A percentile compares a stretch with the other conserved stretches of the same genome.
These are phyloP conservation scores for Phytophthora hybrid DNA, from an alignment of 352 stramenopile species.

Conservation along the genomic window DNA sequence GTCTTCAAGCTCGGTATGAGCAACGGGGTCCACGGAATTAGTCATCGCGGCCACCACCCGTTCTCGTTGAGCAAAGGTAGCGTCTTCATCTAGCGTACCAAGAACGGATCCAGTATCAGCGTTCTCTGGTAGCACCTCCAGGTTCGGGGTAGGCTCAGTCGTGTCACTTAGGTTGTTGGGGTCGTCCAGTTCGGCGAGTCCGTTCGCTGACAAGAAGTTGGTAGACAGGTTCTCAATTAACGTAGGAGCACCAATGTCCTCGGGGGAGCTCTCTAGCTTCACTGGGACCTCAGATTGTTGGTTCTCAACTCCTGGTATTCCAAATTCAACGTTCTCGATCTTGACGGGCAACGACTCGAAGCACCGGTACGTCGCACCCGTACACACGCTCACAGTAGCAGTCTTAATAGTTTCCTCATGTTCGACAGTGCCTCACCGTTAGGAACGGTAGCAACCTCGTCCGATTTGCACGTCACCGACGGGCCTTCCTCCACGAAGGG, in stretches of 20 bases:
- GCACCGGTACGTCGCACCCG: neutral
- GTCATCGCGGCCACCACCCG: too few species aligned
- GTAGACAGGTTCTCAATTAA: neutral
- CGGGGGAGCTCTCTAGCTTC: too few species aligned
- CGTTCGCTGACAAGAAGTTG: neutral
- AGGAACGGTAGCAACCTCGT: neutral
- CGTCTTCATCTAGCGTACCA: neutral
- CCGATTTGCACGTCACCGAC: neutral
- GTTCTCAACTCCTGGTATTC: neutral
- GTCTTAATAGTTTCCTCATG: neutral
- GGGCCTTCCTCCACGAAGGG: neutral
- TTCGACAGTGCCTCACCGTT: neutral
- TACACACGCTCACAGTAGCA: neutral
- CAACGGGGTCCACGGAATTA: neutral
- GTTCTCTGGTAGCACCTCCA: neutral
- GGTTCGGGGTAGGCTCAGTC: neutral
- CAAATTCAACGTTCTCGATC: neutral
- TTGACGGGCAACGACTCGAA: neutral
- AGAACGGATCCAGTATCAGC: neutral
- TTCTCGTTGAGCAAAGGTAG: neutral
- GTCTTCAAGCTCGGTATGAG: too few species aligned
- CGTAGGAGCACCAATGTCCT: neutral
- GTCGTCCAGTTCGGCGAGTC: neutral
- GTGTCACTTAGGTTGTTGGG: neutral
- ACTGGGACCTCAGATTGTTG: neutral